These are phyloP conservation scores for Tuber brumale DNA, from an alignment of 495 filamentous ascomycete species.

Conservation along the genomic window DNA sequence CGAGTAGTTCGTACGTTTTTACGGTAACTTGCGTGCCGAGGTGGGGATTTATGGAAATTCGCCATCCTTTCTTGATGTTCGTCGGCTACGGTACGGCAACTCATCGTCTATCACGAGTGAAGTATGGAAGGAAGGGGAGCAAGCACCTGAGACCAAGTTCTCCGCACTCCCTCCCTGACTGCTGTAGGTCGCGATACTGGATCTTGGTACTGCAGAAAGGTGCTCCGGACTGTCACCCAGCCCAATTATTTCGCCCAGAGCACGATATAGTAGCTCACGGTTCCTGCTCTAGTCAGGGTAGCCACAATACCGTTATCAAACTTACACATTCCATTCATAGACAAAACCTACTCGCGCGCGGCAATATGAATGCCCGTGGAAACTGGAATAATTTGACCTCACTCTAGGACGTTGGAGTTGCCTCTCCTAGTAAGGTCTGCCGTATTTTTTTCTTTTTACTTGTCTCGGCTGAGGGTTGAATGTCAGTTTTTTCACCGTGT, in stretches of 20 bases:
- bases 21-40: background rate
- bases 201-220: background rate
- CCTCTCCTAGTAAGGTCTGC: too few relatives aligned
- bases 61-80: background rate
- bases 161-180: background rate
- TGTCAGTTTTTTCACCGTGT: too few relatives aligned
- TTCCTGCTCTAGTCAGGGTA: background rate
- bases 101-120: background rate
- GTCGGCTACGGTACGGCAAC: background rate
- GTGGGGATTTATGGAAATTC: background rate
- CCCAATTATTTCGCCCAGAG: background rate
- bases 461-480: too few relatives aligned
- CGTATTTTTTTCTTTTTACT: too few relatives aligned
- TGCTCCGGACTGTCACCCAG: too few relatives aligned
- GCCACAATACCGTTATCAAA: background rate
- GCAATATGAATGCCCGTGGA: background rate
- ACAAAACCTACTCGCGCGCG: background rate
- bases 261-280: background rate
- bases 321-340: background rate
- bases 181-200: background rate
- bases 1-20: background rate
- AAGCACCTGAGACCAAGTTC: background rate
- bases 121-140: background rate
- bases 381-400: too few relatives aligned
- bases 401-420: too few relatives aligned